These are phyloP conservation scores for Scheffersomyces titani DNA, from an alignment of 1,139 yeast species.

Conservation along the genomic window DNA sequence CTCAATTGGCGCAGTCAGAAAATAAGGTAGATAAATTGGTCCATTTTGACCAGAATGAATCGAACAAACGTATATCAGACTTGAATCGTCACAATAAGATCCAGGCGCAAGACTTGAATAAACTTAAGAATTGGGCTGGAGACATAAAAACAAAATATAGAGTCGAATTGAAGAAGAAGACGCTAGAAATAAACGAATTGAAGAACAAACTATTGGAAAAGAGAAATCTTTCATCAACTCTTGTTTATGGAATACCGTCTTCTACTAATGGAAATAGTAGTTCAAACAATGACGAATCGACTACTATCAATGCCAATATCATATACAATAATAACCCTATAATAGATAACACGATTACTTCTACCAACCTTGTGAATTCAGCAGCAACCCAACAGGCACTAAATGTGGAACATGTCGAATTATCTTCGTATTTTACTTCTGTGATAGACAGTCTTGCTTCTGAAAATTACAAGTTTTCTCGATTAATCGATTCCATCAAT, in stretches of 20 bases:
- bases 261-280: constrained; percentile 4
- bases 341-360: constrained; percentile 27
- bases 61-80: constrained; percentile 20
- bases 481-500: constrained; percentile 32
- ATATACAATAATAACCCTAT: constrained; percentile 37
- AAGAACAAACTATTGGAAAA: constrained; percentile 42
- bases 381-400: constrained; percentile 12
- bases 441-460: constrained; percentile 40
- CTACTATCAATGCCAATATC: constrained; percentile 23
- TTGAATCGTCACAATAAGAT: constrained; percentile 26
- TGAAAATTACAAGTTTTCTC: constrained; percentile 41
- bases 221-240: constrained; percentile 33
- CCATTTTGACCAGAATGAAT: constrained; percentile 19
- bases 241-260: constrained; percentile 29
- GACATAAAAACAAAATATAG: constrained; percentile 41
- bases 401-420: constrained; percentile 37
- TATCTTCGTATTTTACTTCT: constrained; percentile 38
- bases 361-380: constrained; percentile 2
- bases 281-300: constrained; percentile 5
- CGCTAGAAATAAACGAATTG: constrained; percentile 35
- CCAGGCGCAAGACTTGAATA: constrained; percentile 31
- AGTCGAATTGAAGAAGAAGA: constrained; percentile 42
- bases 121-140: constrained; percentile 28
- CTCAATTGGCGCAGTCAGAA: constrained; percentile 16
- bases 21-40: constrained; percentile 16